Percentiles rank a stretch among this genome's conserved stretches.
Evolutionary conservation across 208 protist species (phyloP).

Genomic region (Trypanosoma vivax): DNA sequence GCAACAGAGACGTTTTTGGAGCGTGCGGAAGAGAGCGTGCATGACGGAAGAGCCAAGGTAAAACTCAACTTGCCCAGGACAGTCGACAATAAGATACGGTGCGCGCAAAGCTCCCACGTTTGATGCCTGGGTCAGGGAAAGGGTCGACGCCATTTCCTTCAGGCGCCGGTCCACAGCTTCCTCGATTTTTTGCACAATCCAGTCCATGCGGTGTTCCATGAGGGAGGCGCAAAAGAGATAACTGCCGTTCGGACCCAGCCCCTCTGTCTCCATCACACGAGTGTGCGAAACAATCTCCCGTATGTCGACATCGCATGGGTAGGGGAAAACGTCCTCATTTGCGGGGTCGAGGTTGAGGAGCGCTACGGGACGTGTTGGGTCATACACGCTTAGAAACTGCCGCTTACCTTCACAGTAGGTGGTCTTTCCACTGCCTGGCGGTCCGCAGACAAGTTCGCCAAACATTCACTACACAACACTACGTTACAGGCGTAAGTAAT

Average conservation of each 20-base stretch:
- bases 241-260: slow-evolving; percentile 96
- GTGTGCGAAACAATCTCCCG: slow-evolving; percentile 87
- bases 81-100: slow-evolving; percentile 96
- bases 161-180: slow-evolving; percentile 51
- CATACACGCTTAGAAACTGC: slow-evolving; percentile 92
- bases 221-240: slow-evolving; percentile 97
- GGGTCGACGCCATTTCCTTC: slow-evolving; percentile 30
- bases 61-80: slow-evolving; percentile 98
- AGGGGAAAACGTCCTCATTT: slow-evolving; percentile 93
- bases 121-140: neutral
- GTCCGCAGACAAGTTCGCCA: slow-evolving; percentile 95
- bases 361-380: slow-evolving; percentile 69
- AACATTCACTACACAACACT: no score
- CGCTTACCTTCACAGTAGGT: slow-evolving; percentile 96
- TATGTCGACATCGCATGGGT: slow-evolving; percentile 92
- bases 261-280: slow-evolving; percentile 88
- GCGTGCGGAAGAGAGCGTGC: slow-evolving; percentile 63
- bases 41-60: slow-evolving; percentile 94
- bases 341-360: slow-evolving; percentile 98
- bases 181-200: slow-evolving; percentile 56
- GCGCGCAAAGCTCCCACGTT: slow-evolving; percentile 20
- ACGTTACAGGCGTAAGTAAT: no score
- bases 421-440: slow-evolving; percentile 92
- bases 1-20: slow-evolving; percentile 61
- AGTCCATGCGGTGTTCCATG: slow-evolving; percentile 77